A percentile compares a stretch with the other conserved stretches of the same genome.
Conservation (phyloP, 1,284 basidiomycete species). For the Puccinia triticina region DNA sequence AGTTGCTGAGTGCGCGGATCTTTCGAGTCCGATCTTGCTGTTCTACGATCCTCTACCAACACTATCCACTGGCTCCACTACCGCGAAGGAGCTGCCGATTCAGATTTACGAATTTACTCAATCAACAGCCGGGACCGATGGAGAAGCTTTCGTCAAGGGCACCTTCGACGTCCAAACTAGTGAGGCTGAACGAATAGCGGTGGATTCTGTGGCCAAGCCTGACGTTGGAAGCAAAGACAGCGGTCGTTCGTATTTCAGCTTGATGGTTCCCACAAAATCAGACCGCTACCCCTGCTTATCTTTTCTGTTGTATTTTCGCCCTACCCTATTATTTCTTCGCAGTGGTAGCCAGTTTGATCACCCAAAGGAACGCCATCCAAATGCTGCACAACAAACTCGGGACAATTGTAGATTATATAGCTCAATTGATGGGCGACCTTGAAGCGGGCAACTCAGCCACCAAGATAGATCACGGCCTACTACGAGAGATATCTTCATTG, state of each 20-base stretch:
- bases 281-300: background rate
- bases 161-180: slow-evolving; percentile 89
- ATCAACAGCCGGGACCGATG: background rate
- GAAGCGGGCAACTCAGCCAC: slow-evolving; percentile 60
- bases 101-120: slow-evolving; percentile 61
- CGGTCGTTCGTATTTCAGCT: slow-evolving; percentile 58
- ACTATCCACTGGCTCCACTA: slow-evolving; percentile 73
- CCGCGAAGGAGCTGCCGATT: slow-evolving; percentile 76
- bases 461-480: slow-evolving; percentile 72
- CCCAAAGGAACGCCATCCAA: slow-evolving; percentile 89
- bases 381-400: slow-evolving; percentile 91
- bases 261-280: background rate
- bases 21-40: slow-evolving; percentile 39
- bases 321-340: slow-evolving; percentile 36
- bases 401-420: slow-evolving; percentile 79
- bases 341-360: slow-evolving; percentile 87
- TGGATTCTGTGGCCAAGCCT: slow-evolving; percentile 91
- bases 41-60: slow-evolving; percentile 64
- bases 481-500: slow-evolving; percentile 82
- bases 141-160: slow-evolving; percentile 72
- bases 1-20: slow-evolving; percentile 62
- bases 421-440: slow-evolving; percentile 63
- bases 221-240: slow-evolving; percentile 74
- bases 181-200: slow-evolving; percentile 96
- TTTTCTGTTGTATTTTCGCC: background rate